phyloP scores from a whole-genome alignment of 2,329 filamentous ascomycete species.

The Bipolaris oryzae region DNA sequence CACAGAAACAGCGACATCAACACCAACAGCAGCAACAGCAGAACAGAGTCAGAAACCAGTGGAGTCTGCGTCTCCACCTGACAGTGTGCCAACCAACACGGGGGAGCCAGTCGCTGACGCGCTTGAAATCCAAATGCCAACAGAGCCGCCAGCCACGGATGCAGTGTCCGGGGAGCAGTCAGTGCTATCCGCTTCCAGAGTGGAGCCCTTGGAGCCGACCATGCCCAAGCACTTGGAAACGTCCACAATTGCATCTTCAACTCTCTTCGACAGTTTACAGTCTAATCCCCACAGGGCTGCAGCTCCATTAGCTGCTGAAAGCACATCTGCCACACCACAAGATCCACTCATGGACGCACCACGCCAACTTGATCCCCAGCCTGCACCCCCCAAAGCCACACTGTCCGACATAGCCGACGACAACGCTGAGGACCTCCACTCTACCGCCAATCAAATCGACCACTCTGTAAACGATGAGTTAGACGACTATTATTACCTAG shows the following conservation, averaged over 20 bases:
- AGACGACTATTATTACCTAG: conserved; percentile 6
- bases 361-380: conserved; percentile 4
- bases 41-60: conserved; percentile 35
- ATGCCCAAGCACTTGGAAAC: conserved; percentile 24
- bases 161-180: conserved; percentile 15
- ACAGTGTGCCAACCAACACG: conserved; percentile 25
- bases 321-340: conserved; percentile 5
- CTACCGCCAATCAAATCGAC: conserved; percentile 2
- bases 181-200: conserved; percentile 13
- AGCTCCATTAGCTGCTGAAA: conserved; percentile 7
- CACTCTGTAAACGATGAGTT: conserved; percentile 10
- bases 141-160: conserved; percentile 25
- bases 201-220: conserved; percentile 20
- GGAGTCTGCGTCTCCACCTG: conserved; percentile 37
- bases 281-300: conserved; percentile 11
- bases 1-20: conserved; percentile 25
- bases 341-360: conserved; percentile 14
- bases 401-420: conserved; percentile 4
- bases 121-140: conserved; percentile 24
- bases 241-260: conserved; percentile 26
- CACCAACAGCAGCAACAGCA: not conserved
- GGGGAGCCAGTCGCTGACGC: conserved; percentile 32
- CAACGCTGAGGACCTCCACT: conserved; percentile 1
- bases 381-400: conserved; percentile 5
- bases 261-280: conserved; percentile 12